phyloP scores from a whole-genome alignment of 2,329 filamentous ascomycete genomes.

The Pyrenochaeta sp. region DNA sequence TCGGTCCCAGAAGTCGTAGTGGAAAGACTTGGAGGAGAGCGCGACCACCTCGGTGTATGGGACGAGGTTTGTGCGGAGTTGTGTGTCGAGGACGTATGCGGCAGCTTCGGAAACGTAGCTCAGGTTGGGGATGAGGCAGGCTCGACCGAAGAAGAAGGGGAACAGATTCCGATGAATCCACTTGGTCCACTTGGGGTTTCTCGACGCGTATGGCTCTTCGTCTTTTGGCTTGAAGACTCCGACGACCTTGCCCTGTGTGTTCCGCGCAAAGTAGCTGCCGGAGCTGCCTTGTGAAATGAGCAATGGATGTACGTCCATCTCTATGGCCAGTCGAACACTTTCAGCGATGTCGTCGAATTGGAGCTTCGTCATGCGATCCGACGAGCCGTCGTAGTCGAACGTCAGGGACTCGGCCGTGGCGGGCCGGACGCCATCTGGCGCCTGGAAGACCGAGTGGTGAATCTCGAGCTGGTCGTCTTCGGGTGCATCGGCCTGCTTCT shows the following conservation, averaged over 20 bases:
- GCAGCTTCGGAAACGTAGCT: constrained; percentile 98
- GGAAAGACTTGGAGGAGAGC: constrained; percentile 94
- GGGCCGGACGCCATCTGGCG: constrained; percentile 85
- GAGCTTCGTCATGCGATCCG: constrained; percentile 74
- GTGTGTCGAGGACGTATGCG: constrained; percentile 91
- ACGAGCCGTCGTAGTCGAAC: constrained; percentile 59
- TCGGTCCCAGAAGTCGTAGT: constrained; percentile 97
- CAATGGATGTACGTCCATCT: constrained; percentile 88
- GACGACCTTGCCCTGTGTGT: constrained; percentile 89
- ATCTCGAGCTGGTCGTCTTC: constrained; percentile 89
- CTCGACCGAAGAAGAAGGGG: constrained; percentile 94
- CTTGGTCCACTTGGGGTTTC: constrained; percentile 99
- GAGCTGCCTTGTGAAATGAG: constrained; percentile 98
- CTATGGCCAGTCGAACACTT: constrained; percentile 88
- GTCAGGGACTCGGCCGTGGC: constrained; percentile 78
- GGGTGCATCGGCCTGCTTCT: constrained; percentile 74
- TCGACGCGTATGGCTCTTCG: constrained; percentile 95
- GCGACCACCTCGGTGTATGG: constrained; percentile 96
- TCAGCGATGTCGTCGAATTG: constrained; percentile 91
- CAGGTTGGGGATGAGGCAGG: constrained; percentile 94
- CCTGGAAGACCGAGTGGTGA: constrained; percentile 94
- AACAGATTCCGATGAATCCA: constrained; percentile 99
- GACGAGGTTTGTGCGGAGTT: constrained; percentile 88
- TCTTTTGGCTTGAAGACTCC: constrained; percentile 99
- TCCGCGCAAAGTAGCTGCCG: constrained; percentile 96